Conservation (phyloP, 441 rosid genomes). For the Metrosideros polymorpha region DNA sequence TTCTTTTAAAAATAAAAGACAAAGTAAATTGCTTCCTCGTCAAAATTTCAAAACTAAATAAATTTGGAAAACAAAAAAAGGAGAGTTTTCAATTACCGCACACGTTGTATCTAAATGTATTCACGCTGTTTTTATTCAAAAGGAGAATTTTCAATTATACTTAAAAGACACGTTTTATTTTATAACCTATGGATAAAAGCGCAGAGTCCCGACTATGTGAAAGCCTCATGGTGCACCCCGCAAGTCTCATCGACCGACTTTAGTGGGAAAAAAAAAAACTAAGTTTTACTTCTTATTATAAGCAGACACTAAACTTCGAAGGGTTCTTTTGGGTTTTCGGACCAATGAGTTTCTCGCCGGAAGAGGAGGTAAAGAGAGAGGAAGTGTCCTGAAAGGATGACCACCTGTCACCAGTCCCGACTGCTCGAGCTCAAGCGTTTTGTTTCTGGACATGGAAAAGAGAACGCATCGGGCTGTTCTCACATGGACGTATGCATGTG, state of each 20-base stretch:
- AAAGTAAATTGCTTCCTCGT: rapidly evolving
- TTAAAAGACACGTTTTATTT: background rate
- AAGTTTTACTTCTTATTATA: background rate
- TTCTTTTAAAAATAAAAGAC: background rate
- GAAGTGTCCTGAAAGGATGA: background rate
- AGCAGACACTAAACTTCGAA: background rate
- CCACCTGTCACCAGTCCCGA: background rate
- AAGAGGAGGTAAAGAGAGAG: background rate
- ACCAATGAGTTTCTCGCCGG: background rate
- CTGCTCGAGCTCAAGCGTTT: background rate
- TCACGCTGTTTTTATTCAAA: background rate
- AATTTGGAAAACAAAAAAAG: background rate
- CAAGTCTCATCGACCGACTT: too few relatives aligned
- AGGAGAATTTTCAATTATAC: background rate
- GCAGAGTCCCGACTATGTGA: background rate
- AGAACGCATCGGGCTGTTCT: background rate
- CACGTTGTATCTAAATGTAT: background rate
- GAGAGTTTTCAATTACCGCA: background rate
- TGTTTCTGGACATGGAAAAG: background rate
- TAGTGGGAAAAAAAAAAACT: too few relatives aligned
- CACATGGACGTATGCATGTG: background rate
- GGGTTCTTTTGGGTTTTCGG: background rate
- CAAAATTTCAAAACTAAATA: background rate
- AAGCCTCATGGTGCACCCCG: background rate
- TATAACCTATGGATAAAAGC: background rate